Evolutionary conservation across 1,284 basidiomycete genomes (phyloP).

Genomic region (Leccinum griseonigrum): DNA sequence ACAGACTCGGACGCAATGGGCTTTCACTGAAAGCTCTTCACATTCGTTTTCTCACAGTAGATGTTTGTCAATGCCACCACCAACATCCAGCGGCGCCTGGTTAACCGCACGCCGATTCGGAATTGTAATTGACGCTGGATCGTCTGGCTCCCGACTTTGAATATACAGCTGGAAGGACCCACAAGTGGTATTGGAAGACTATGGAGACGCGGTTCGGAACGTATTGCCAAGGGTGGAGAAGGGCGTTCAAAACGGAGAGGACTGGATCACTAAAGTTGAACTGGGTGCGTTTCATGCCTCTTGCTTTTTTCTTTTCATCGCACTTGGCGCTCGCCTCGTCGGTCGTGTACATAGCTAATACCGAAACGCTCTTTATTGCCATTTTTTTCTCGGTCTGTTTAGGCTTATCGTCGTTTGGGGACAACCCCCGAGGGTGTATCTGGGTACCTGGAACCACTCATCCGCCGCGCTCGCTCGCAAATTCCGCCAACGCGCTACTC

Average conservation of each 20-base stretch:
- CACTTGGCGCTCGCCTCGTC: background rate
- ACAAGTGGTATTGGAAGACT: constrained; percentile 46
- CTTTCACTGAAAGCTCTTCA: constrained; percentile 23
- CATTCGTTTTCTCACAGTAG: constrained; percentile 26
- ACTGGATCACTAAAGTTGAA: constrained; percentile 91
- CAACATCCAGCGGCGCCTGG: constrained; percentile 67
- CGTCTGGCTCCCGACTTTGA: constrained; percentile 93
- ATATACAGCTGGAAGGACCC: constrained; percentile 97
- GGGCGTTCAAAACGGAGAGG: constrained; percentile 75
- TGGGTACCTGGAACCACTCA: constrained; percentile 77
- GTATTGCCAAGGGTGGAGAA: constrained; percentile 87
- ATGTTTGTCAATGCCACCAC: constrained; percentile 63
- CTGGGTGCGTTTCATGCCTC: constrained; percentile 64
- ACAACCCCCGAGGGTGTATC: constrained; percentile 69
- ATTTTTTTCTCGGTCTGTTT: background rate
- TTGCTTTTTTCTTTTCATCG: background rate
- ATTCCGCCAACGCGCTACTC: constrained; percentile 84
- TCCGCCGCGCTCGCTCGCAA: constrained; percentile 79
- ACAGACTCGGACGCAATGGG: constrained; percentile 15
- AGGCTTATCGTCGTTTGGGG: constrained; percentile 88
- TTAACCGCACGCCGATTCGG: constrained; percentile 83
- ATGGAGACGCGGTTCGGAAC: constrained; percentile 44
- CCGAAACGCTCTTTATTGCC: background rate
- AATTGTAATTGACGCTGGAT: constrained; percentile 97
- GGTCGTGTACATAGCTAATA: constrained; percentile 1